These are phyloP conservation scores for Bryoglossum gracile DNA, from an alignment of 495 filamentous ascomycete genomes.

Conservation along the genomic window DNA sequence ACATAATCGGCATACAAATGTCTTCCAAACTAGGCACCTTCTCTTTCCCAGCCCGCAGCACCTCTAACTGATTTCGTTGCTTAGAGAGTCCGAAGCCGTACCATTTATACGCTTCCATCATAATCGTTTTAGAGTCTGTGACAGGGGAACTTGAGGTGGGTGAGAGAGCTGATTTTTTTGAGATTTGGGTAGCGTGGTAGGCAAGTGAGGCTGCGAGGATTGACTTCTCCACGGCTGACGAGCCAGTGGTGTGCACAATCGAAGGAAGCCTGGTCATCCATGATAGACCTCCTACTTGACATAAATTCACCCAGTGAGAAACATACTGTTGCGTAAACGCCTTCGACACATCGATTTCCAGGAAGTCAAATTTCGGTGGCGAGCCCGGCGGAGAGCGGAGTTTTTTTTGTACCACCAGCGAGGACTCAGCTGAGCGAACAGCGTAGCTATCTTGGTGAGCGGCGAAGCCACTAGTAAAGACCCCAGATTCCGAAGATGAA, in stretches of 20 bases:
- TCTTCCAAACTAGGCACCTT: neutral
- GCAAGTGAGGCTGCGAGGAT: slow-evolving; percentile 1
- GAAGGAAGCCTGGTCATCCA: slow-evolving; percentile 1
- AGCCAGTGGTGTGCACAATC: neutral
- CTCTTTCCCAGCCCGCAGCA: neutral
- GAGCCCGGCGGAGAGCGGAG: neutral
- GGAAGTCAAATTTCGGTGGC: neutral
- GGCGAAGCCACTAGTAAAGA: no score
- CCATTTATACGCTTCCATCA: slow-evolving; percentile 7
- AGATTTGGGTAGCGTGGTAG: neutral
- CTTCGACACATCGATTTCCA: neutral
- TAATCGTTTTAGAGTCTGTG: neutral
- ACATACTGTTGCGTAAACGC: neutral
- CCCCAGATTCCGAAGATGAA: no score
- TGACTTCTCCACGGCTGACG: neutral
- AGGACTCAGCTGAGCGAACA: neutral
- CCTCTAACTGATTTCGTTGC: neutral
- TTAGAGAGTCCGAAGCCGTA: neutral
- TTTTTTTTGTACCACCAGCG: neutral
- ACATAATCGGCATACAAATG: slow-evolving; percentile 6
- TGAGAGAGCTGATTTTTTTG: neutral
- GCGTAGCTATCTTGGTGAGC: no score
- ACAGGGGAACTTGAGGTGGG: no score
- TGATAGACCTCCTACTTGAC: neutral
- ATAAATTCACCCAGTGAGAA: neutral